Evolutionary conservation across 2,329 filamentous ascomycete genomes (phyloP).

Genomic region (Fonsecaea nubica): DNA sequence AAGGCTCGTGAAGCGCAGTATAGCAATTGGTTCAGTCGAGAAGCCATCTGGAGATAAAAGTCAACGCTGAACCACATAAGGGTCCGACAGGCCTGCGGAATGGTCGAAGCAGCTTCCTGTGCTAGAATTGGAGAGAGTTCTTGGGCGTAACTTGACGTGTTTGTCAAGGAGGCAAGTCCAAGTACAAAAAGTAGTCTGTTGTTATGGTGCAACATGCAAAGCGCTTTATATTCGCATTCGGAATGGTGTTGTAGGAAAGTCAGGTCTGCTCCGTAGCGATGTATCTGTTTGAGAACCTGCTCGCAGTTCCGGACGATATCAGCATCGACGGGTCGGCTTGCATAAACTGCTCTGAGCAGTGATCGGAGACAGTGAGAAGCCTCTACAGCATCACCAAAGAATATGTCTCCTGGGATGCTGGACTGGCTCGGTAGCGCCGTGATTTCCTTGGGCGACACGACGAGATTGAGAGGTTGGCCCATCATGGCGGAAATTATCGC

Average conservation of each 20-base stretch:
- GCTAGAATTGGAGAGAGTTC: neutral
- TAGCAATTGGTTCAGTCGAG: neutral
- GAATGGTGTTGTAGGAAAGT: neutral
- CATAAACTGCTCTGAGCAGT: constrained; percentile 2
- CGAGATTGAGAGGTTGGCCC: constrained; percentile 13
- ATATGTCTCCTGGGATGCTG: neutral
- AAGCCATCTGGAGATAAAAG: neutral
- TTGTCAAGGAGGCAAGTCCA: constrained; percentile 3
- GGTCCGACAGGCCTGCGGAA: constrained; percentile 5
- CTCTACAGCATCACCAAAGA: neutral
- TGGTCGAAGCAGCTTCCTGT: constrained; percentile 3
- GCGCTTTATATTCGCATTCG: neutral
- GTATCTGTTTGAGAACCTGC: neutral
- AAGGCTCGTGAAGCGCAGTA: constrained; percentile 10
- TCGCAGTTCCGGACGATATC: neutral
- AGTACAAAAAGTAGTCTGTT: constrained; percentile 5
- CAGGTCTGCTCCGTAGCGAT: neutral
- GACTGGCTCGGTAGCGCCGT: neutral
- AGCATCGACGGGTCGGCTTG: neutral
- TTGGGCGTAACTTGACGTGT: neutral
- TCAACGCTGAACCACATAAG: constrained; percentile 5
- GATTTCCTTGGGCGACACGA: neutral
- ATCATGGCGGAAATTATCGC: constrained; percentile 1
- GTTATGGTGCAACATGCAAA: constrained; percentile 4
- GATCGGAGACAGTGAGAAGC: constrained; percentile 6